phyloP scores from a whole-genome alignment of 2,329 filamentous ascomycete species.

The Aspergillus sp. region DNA sequence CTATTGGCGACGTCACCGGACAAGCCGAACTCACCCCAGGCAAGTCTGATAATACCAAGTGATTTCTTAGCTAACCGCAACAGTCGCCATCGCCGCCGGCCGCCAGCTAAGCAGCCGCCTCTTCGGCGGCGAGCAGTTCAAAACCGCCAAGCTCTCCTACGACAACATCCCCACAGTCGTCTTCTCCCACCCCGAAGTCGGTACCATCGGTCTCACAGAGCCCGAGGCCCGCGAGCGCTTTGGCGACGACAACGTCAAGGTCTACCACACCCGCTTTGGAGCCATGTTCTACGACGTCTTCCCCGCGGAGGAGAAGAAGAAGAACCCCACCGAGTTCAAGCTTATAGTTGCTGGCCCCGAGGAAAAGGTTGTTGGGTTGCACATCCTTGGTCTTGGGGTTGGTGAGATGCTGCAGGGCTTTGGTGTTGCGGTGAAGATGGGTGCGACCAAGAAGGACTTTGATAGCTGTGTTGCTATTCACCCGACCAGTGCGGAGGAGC shows the following conservation, averaged over 20 bases:
- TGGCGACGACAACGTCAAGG: constrained; percentile 56
- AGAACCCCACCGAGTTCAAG: constrained; percentile 57
- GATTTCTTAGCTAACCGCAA: not conserved
- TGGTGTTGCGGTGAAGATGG: constrained; percentile 78
- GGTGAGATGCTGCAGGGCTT: constrained; percentile 76
- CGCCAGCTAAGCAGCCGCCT: constrained; percentile 55
- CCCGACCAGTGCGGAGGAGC: constrained; percentile 75
- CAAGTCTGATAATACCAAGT: constrained; percentile 26
- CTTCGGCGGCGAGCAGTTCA: constrained; percentile 52
- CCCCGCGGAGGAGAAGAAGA: constrained; percentile 53
- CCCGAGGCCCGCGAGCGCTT: constrained; percentile 53
- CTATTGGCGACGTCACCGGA: constrained; percentile 57
- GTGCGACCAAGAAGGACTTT: constrained; percentile 76
- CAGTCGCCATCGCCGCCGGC: constrained; percentile 57
- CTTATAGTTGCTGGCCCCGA: constrained; percentile 53
- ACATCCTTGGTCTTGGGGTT: constrained; percentile 53
- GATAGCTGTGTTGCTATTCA: constrained; percentile 77
- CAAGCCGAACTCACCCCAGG: constrained; percentile 57
- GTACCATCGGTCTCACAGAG: constrained; percentile 55
- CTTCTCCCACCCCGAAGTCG: constrained; percentile 57
- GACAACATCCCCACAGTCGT: constrained; percentile 59
- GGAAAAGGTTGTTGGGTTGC: constrained; percentile 57
- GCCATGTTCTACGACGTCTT: constrained; percentile 55
- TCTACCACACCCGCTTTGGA: constrained; percentile 55
- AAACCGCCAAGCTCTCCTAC: constrained; percentile 52